Conservation (phyloP, 768 basidiomycete species). For the Trichaptum fuscoviolaceum region DNA sequence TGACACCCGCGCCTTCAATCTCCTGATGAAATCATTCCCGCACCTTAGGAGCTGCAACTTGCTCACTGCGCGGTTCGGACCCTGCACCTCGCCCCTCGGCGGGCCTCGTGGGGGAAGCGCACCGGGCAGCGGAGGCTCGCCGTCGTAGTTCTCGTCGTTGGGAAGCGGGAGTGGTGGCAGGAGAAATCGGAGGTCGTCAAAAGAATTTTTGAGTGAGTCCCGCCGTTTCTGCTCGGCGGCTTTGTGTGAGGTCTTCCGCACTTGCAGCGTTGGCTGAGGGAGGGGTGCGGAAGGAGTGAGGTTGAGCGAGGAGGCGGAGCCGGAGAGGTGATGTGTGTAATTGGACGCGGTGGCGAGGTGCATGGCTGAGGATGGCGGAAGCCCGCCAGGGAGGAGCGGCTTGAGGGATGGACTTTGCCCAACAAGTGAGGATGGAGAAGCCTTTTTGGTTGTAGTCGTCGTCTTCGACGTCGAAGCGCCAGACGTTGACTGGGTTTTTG, state of each 20-base stretch:
- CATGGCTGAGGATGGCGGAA: conserved; percentile 1
- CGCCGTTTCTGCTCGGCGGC: conserved; percentile 96
- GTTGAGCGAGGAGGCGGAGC: conserved; percentile 25
- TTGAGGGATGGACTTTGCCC: conserved; percentile 51
- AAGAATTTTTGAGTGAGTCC: conserved; percentile 93
- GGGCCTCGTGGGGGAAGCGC: conserved; percentile 87
- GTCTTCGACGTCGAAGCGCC: conserved; percentile 6
- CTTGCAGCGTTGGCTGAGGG: conserved; percentile 32
- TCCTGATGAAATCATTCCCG: conserved; percentile 82
- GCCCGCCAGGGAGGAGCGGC: conserved; percentile 65
- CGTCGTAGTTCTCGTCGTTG: conserved; percentile 61
- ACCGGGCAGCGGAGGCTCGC: conserved; percentile 79
- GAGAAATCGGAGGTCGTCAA: conserved; percentile 74
- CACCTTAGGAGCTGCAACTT: conserved; percentile 89
- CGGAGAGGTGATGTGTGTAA: conserved; percentile 24
- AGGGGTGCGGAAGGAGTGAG: conserved; percentile 18
- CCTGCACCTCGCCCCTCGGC: conserved; percentile 77
- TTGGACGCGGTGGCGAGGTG: conserved; percentile 8
- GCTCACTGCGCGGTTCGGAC: conserved; percentile 93
- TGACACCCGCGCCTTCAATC: conserved; percentile 71
- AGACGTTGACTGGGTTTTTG: conserved; percentile 7
- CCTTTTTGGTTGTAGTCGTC: conserved; percentile 21
- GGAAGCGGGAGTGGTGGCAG: conserved; percentile 87
- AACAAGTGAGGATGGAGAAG: conserved; percentile 26
- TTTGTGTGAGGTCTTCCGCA: conserved; percentile 84